Conservation (phyloP, 2,329 filamentous ascomycete species). For the Aspergillus pseudotamarii region DNA sequence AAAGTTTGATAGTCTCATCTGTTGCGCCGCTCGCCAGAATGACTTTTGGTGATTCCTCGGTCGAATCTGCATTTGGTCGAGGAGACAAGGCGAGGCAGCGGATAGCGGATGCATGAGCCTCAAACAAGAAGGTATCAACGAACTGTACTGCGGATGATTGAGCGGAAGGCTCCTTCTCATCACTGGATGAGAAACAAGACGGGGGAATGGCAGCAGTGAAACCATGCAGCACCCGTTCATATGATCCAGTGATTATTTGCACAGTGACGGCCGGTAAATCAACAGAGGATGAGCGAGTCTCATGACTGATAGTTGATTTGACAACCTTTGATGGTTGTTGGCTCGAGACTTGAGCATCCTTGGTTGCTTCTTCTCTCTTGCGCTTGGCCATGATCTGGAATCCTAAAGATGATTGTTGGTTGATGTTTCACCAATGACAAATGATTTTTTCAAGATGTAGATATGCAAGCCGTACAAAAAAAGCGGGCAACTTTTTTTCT, state of each 20-base stretch:
- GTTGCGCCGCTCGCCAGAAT: conserved; percentile 89
- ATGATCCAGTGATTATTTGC: conserved; percentile 90
- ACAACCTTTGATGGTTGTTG: conserved; percentile 35
- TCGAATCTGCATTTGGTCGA: conserved; percentile 58
- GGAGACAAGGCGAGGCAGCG: conserved; percentile 86
- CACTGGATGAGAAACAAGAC: conserved; percentile 27
- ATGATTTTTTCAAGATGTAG: background rate
- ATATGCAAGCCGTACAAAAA: conserved; percentile 7
- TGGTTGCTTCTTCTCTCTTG: conserved; percentile 43
- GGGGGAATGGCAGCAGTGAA: conserved; percentile 72
- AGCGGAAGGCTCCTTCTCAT: conserved; percentile 28
- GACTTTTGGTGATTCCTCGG: conserved; percentile 71
- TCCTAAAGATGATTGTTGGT: background rate
- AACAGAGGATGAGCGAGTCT: conserved; percentile 21
- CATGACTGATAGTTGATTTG: conserved; percentile 32
- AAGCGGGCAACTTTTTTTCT: conserved; percentile 30
- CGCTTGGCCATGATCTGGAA: conserved; percentile 44
- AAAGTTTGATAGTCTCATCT: conserved; percentile 94
- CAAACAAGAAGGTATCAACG: conserved; percentile 92
- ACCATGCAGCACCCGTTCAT: conserved; percentile 90
- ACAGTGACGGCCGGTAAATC: conserved; percentile 58
- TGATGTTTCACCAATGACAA: background rate
- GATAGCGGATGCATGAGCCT: conserved; percentile 87
- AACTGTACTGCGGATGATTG: conserved; percentile 61
- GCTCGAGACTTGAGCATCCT: conserved; percentile 27